Evolutionary conservation across 805 yeast genomes (phyloP).

Genomic region (Brettanomyces sp.): DNA sequence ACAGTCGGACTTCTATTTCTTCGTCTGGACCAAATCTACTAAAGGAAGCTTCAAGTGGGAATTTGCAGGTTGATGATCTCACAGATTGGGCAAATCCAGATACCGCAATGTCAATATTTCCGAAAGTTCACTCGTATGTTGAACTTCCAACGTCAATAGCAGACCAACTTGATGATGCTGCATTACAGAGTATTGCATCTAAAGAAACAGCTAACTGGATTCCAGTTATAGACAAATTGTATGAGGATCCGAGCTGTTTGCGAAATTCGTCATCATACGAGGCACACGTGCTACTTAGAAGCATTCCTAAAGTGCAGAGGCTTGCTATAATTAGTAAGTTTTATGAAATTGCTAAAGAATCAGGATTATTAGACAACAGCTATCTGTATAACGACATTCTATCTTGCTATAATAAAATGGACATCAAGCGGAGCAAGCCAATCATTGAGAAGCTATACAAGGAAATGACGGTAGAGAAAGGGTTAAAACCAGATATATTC

Average conservation of each 20-base stretch:
- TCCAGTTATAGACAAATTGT: slow-evolving; percentile 30
- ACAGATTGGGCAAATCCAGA: not conserved
- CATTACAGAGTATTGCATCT: slow-evolving; percentile 30
- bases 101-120: slow-evolving; percentile 12
- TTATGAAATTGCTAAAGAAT: slow-evolving; percentile 29
- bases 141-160: slow-evolving; percentile 29
- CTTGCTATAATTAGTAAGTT: slow-evolving; percentile 25
- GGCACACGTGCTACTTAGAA: slow-evolving; percentile 26
- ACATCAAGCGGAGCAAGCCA: slow-evolving; percentile 10
- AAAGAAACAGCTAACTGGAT: slow-evolving; percentile 37
- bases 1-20: too few relatives aligned
- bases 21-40: too few relatives aligned
- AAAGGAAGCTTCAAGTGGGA: not conserved
- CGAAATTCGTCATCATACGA: slow-evolving; percentile 24
- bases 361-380: slow-evolving; percentile 23
- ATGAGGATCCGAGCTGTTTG: slow-evolving; percentile 27
- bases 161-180: slow-evolving; percentile 28
- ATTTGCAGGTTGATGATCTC: not conserved
- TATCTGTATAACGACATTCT: slow-evolving; percentile 30
- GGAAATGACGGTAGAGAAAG: slow-evolving; percentile 16
- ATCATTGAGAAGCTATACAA: slow-evolving; percentile 27
- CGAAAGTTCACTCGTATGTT: slow-evolving; percentile 15
- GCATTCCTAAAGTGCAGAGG: slow-evolving; percentile 33
- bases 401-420: slow-evolving; percentile 17
- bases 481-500: slow-evolving; percentile 24